phyloP scores from a whole-genome alignment of 106 monocot species.

The Dendrobium nobile region DNA sequence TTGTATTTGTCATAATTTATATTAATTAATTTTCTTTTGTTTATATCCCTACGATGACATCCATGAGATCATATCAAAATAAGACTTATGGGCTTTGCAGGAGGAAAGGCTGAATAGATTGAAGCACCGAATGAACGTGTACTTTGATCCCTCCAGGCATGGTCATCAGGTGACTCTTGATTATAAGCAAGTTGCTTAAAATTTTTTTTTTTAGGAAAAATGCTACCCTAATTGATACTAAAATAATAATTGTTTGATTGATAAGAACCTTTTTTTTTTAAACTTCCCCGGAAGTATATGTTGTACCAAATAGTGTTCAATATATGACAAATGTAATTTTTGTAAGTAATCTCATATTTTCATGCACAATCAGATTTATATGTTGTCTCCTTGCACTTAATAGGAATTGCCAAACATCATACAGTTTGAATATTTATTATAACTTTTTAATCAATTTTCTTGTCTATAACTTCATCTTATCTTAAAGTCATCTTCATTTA shows the following conservation, averaged over 20 bases:
- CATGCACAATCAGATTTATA: background rate
- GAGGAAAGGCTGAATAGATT: conserved; percentile 67
- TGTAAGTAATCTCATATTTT: background rate
- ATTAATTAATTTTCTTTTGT: background rate
- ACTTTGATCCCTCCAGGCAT: conserved; percentile 58
- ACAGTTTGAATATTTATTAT: background rate
- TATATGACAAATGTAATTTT: background rate
- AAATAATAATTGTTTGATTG: background rate
- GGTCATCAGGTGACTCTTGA: conserved; percentile 60
- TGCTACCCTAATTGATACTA: background rate
- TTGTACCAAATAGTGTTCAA: background rate
- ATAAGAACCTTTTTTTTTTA: background rate
- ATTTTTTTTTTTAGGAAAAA: too few relatives aligned
- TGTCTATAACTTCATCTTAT: background rate
- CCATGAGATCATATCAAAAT: background rate
- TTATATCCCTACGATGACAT: background rate
- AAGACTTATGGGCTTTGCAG: conserved; percentile 28
- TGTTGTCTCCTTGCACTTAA: background rate
- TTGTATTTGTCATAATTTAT: background rate
- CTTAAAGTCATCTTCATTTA: background rate
- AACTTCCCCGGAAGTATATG: background rate
- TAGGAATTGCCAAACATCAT: background rate
- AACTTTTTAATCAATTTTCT: background rate
- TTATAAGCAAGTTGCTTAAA: too few relatives aligned
- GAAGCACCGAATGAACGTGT: conserved; percentile 70